Base-by-base conservation (phyloP, 768 basidiomycete genomes). In the Filobasidium wieringae region DNA sequence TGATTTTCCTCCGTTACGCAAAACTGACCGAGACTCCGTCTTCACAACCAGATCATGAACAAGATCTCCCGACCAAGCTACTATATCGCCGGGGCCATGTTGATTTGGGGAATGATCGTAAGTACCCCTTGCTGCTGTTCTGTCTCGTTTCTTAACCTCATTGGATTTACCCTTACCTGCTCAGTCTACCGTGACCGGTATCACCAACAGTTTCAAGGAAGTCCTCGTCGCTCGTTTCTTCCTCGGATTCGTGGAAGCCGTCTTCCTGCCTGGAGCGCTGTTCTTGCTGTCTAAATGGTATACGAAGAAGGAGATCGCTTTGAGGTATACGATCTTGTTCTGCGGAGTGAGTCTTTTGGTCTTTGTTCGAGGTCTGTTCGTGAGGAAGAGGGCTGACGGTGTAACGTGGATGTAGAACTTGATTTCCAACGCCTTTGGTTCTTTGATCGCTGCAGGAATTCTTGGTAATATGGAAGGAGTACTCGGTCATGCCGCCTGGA, bases 381-480 rank as follows among this genome's bases (percentile, higher is more conserved):
- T n/a, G n/a, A n/a, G 12, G 37, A 39, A 39, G 12, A 39, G 37
- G 37, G 37, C 37, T 12, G 37, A n/a, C 12, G 37, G 37, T 12
- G 12, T 39, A n/a, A n/a, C n/a, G n/a, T n/a, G n/a, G n/a, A n/a
- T 22, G n/a, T 34, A 41, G 19, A 82, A 79, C 64, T 76, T 88
- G 29, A 82, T 88, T 53, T 82, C 81, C 55, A 90, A 88, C 76
- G 87, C 86, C 0, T 87, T 88, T 68, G 87, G 87, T 3, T 79
- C 85, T 1, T 75, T 86, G 7, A 80, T 86, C 65, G 86, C 84
- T 15, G 85, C 85, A n/a, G 85, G 83, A 11, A 84, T 87, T 54
- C 77, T 88, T 15, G 74, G 77, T 0, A 78, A 77, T 40, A 84
- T 87, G 84, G 79, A 87, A 60, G 84, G 83, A 1, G 77, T 77